phyloP scores from a whole-genome alignment of 2,329 filamentous ascomycete species.

The Aureobasidium sp. region DNA sequence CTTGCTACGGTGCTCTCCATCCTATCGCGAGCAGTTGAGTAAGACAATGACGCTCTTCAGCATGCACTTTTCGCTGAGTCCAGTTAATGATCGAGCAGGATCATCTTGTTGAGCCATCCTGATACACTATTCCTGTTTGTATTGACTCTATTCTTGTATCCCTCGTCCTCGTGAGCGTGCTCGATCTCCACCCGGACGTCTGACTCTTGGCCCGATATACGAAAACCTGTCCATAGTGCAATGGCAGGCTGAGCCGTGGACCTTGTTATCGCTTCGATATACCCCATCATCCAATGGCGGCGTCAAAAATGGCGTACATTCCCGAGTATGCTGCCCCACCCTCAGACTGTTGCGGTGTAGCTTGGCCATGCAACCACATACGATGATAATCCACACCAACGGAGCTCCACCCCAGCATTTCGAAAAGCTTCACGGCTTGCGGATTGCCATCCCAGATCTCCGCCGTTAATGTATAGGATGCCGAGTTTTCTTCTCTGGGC shows the following conservation, averaged over 20 bases:
- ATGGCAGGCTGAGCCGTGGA: not conserved
- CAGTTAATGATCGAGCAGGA: slow-evolving; percentile 5
- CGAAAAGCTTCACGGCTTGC: slow-evolving; percentile 26
- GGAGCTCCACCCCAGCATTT: slow-evolving; percentile 28
- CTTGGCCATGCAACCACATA: slow-evolving; percentile 32
- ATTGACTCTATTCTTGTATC: slow-evolving; percentile 10
- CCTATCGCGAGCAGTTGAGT: slow-evolving; percentile 6
- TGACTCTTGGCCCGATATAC: not conserved
- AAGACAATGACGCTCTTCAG: slow-evolving; percentile 6
- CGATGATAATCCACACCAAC: slow-evolving; percentile 30
- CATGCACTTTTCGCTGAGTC: not conserved
- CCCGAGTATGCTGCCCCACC: slow-evolving; percentile 27
- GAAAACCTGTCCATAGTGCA: not conserved
- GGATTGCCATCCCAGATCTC: slow-evolving; percentile 31
- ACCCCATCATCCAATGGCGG: slow-evolving; percentile 21
- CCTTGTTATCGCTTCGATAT: not conserved
- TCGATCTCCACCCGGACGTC: not conserved
- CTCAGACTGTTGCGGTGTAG: slow-evolving; percentile 27
- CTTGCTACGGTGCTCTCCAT: not conserved
- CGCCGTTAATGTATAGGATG: slow-evolving; percentile 22
- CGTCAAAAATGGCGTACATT: slow-evolving; percentile 33
- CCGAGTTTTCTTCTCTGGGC: slow-evolving; percentile 15
- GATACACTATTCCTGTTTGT: slow-evolving; percentile 12
- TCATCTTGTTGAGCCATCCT: slow-evolving; percentile 11
- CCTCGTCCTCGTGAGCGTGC: not conserved